Evolutionary conservation across 495 filamentous ascomycete genomes (phyloP), one percentile per base, ranked within the genome.

Genomic region (Cetradonia linearis): DNA sequence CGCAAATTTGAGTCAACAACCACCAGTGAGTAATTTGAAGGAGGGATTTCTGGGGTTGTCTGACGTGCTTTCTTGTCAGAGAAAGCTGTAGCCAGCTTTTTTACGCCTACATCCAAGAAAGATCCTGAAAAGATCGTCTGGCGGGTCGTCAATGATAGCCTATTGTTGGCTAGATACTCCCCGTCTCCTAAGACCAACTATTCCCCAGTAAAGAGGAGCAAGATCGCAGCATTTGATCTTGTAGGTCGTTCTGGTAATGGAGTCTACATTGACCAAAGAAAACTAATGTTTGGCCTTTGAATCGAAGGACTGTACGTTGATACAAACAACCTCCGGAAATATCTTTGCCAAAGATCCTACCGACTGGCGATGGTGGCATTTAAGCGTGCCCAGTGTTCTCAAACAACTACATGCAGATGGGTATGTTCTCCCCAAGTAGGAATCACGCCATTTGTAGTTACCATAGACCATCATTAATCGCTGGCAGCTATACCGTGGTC

Each of bases 351-450:
- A 77, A 63, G 82, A 83, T 61, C 78, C 83, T 0, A 71, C 76
- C 5, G 93, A 97, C 70, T 99, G 93, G 93, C 87, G 86, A 72
- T 99, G 93, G 93, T 97, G 91, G 91, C 76, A 95, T 68, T 48
- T 72, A 11, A 78, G 70, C 20, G 88, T 96, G 1, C 88, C 89
- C 1, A 70, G 68, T 0, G 79, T 71, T 14, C 63, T 98, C 10
- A 79, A 78, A 56, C 72, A 82, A 49, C 73, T 97, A 8, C 76
- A 88, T 63, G 73, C 79, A 34, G 81, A 89, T 68, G 89, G 87
- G 83, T 94, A 75, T 76, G 69, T 33, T 23, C 42, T 23, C 48
- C 31, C 14, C 28, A 30, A 16, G 31, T 9, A 42, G 28, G 28
- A 14, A 25, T 5, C 23, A 30, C 8, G 18, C 7, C 18, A 16